A percentile compares a stretch with the other conserved stretches of the same genome.
These are phyloP conservation scores for Hirsutella minnesotensis DNA, from an alignment of 2,329 filamentous ascomycete species.

Conservation along the genomic window DNA sequence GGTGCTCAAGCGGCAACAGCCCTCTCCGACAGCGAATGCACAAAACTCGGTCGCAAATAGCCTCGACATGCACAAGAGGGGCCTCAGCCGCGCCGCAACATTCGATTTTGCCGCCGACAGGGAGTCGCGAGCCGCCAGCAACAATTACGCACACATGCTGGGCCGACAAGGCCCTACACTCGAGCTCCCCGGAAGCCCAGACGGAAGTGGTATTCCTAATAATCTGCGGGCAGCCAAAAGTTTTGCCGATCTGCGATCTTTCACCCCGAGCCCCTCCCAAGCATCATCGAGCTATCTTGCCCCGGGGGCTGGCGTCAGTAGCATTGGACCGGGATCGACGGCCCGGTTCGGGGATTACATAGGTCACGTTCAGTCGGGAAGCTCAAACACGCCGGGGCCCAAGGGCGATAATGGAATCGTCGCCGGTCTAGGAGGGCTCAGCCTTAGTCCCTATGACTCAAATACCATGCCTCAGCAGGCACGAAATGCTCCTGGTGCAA, in stretches of 20 bases:
- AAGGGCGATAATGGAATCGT: conserved; percentile 30
- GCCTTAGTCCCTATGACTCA: conserved; percentile 38
- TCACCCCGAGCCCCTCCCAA: conserved; percentile 88
- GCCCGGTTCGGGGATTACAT: conserved; percentile 36
- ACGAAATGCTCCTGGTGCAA: conserved; percentile 45
- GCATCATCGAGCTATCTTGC: conserved; percentile 63
- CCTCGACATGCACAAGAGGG: conserved; percentile 68
- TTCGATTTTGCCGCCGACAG: conserved; percentile 86
- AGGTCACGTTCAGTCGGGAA: conserved; percentile 22
- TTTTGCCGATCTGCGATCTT: conserved; percentile 88
- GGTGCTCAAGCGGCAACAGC: conserved; percentile 59
- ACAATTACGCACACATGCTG: conserved; percentile 59
- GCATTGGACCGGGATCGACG: conserved; percentile 29
- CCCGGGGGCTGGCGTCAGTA: conserved; percentile 36
- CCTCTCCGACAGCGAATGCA: conserved; percentile 41
- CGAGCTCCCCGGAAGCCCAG: conserved; percentile 72
- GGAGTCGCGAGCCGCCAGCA: conserved; percentile 51
- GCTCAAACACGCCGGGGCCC: conserved; percentile 24
- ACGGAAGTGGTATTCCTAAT: conserved; percentile 50
- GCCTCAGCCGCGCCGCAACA: conserved; percentile 86
- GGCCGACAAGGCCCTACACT: conserved; percentile 77
- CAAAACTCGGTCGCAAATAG: conserved; percentile 47
- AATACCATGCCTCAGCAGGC: conserved; percentile 22
- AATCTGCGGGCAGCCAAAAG: conserved; percentile 91
- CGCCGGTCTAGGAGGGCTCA: conserved; percentile 37